Conservation (phyloP, 1,284 basidiomycete genomes). For the Leccinum fallax region DNA sequence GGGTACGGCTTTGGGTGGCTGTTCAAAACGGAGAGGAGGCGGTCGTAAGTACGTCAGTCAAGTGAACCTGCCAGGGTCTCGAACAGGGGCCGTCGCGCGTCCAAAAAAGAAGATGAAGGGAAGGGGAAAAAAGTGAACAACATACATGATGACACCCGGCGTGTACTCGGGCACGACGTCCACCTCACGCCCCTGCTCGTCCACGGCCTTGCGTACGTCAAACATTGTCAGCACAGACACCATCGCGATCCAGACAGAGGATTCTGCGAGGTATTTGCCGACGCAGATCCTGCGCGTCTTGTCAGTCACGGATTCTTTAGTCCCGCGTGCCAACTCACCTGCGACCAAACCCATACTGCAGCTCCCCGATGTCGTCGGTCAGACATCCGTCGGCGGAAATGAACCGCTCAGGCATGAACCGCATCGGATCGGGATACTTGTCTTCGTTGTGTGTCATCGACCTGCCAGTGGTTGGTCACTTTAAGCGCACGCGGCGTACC, state of each 20-base stretch:
- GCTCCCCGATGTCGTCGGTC: slow-evolving; percentile 38
- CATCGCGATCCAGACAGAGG: slow-evolving; percentile 47
- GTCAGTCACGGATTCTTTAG: neutral
- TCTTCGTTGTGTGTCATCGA: slow-evolving; percentile 30
- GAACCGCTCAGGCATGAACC: slow-evolving; percentile 38
- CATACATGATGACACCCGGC: slow-evolving; percentile 54
- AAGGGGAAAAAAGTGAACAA: neutral
- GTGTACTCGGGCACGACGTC: slow-evolving; percentile 48
- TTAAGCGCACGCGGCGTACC: too few species aligned
- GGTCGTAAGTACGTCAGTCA: neutral
- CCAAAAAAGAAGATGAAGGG: too few species aligned
- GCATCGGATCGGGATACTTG: slow-evolving; percentile 33
- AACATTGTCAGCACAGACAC: slow-evolving; percentile 45
- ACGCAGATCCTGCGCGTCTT: slow-evolving; percentile 42
- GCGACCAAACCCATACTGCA: slow-evolving; percentile 47
- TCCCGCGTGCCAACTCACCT: slow-evolving; percentile 21
- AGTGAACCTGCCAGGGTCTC: neutral
- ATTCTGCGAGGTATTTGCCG: slow-evolving; percentile 44
- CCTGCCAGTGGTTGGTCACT: slow-evolving; percentile 1
- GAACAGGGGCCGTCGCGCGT: neutral
- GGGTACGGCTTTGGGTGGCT: slow-evolving; percentile 23
- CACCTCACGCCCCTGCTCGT: slow-evolving; percentile 32
- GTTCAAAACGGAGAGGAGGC: neutral
- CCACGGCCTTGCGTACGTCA: slow-evolving; percentile 37
- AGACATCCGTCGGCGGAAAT: slow-evolving; percentile 24